phyloP scores from a whole-genome alignment of 2,329 filamentous ascomycete genomes.

The Tolypocladium album region DNA sequence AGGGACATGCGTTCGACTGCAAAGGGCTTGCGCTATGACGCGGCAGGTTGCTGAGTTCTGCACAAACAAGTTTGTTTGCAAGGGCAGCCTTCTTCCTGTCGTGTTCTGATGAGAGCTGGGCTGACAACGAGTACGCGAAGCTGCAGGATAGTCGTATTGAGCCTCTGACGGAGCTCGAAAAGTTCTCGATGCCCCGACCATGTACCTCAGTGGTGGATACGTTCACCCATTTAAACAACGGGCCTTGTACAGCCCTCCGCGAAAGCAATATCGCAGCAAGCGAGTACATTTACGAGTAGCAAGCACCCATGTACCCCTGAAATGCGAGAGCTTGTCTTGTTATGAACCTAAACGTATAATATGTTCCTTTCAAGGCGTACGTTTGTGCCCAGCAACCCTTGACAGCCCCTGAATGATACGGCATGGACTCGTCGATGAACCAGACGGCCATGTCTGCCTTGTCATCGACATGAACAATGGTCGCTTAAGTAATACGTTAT shows the following conservation, averaged over 20 bases:
- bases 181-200: not conserved
- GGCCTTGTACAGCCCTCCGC: not conserved
- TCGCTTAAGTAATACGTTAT: not conserved
- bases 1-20: too few relatives aligned
- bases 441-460: slow-evolving; percentile 7
- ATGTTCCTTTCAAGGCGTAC: slow-evolving; percentile 5
- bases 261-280: not conserved
- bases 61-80: not conserved
- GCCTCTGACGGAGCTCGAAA: not conserved
- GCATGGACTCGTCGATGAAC: slow-evolving; percentile 12
- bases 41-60: not conserved
- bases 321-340: not conserved
- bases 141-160: too few relatives aligned
- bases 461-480: slow-evolving; percentile 7
- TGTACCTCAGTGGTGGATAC: not conserved
- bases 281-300: not conserved
- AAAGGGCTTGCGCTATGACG: not conserved
- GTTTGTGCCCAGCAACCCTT: slow-evolving; percentile 14
- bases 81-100: not conserved
- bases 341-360: not conserved
- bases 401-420: slow-evolving; percentile 11
- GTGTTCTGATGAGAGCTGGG: too few relatives aligned
- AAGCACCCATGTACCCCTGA: not conserved
- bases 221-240: not conserved
- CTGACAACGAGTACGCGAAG: too few relatives aligned